A percentile compares a stretch with the other conserved stretches of the same genome.
Conservation (phyloP, 2,329 filamentous ascomycete genomes). For the Triangularia setosa region DNA sequence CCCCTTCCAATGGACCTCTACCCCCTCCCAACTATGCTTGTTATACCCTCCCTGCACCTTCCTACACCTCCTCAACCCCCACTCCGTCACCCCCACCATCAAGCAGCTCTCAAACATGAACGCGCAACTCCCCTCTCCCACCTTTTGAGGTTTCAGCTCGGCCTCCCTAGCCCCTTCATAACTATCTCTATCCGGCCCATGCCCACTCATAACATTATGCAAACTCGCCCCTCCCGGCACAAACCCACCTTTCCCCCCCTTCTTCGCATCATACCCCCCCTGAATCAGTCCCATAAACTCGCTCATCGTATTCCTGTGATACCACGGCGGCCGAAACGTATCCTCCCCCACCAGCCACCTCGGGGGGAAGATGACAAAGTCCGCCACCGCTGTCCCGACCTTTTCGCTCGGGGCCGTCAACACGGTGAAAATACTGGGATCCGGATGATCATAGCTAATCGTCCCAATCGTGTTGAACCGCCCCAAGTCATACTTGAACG, state of each 20-base stretch:
- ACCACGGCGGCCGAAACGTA: conserved; percentile 70
- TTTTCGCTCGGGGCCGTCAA: conserved; percentile 59
- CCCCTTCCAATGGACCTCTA: conserved; percentile 59
- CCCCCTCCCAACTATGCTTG: conserved; percentile 72
- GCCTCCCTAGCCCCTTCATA: conserved; percentile 54
- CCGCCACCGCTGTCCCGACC: conserved; percentile 61
- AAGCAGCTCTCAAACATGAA: conserved; percentile 68
- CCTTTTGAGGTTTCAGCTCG: conserved; percentile 52
- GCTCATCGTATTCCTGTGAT: conserved; percentile 65
- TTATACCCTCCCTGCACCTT: conserved; percentile 66
- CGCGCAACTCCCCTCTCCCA: conserved; percentile 58
- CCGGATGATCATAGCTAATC: conserved; percentile 72
- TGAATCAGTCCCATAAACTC: conserved; percentile 61
- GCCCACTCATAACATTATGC: conserved; percentile 71
- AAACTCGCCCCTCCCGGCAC: conserved; percentile 56
- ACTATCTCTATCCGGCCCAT: conserved; percentile 56
- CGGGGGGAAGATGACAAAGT: conserved; percentile 71
- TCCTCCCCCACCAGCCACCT: conserved; percentile 66
- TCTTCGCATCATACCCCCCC: conserved; percentile 61
- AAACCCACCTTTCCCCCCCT: conserved; percentile 49
- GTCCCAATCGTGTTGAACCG: conserved; percentile 72
- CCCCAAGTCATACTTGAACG: conserved; percentile 77
- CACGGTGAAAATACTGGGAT: conserved; percentile 74
- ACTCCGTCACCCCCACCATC: conserved; percentile 69
- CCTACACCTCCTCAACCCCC: conserved; percentile 58